These are phyloP conservation scores for Cordyceps fumosorosea DNA, from an alignment of 2,329 filamentous ascomycete species.

Conservation along the genomic window DNA sequence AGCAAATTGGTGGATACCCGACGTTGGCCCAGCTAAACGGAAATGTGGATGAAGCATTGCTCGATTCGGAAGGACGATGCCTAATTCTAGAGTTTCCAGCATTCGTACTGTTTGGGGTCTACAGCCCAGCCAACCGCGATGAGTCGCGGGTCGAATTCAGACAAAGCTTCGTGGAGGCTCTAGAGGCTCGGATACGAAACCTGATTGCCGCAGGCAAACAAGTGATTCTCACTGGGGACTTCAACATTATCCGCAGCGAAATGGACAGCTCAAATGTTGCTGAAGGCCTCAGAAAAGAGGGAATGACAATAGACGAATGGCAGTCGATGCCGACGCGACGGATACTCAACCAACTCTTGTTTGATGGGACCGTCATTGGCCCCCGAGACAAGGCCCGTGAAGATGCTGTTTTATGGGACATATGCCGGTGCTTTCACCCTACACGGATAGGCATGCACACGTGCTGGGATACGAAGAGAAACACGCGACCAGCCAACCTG, in stretches of 20 bases:
- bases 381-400: constrained; percentile 64
- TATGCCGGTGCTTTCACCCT: constrained; percentile 76
- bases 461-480: constrained; percentile 92
- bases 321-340: constrained; percentile 64
- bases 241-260: constrained; percentile 68
- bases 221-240: constrained; percentile 78
- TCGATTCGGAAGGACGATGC: constrained; percentile 90
- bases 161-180: constrained; percentile 66
- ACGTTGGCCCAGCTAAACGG: constrained; percentile 57
- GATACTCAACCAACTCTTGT: constrained; percentile 79
- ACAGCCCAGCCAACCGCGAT: constrained; percentile 84
- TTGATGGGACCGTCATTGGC: constrained; percentile 62
- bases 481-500: constrained; percentile 91
- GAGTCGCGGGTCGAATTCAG: constrained; percentile 79
- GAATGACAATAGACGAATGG: constrained; percentile 63
- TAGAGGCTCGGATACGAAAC: constrained; percentile 82
- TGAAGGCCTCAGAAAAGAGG: constrained; percentile 66
- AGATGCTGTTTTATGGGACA: constrained; percentile 69
- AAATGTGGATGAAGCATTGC: constrained; percentile 57
- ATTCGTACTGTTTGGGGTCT: constrained; percentile 88
- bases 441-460: constrained; percentile 87
- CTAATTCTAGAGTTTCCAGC: constrained; percentile 89
- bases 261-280: constrained; percentile 71
- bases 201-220: constrained; percentile 72
- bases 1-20: constrained; percentile 87